Conservation (phyloP, 1,139 yeast species). For the Nakaseomyces sp. region DNA sequence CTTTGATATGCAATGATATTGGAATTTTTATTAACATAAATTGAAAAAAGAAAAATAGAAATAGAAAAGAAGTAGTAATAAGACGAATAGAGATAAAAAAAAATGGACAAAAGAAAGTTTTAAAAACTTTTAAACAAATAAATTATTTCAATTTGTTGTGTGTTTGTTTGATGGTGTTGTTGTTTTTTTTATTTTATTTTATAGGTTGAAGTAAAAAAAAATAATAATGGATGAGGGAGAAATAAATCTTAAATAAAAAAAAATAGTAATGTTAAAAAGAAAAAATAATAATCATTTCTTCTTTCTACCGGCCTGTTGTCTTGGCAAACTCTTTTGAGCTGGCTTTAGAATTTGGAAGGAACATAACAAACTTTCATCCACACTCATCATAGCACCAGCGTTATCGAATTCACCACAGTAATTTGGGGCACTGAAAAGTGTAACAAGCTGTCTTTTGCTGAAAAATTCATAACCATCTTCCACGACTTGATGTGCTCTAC, state of each 20-base stretch:
- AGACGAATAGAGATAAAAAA: background rate
- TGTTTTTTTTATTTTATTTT: background rate
- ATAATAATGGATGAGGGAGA: background rate
- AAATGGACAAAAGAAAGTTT: background rate
- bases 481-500: constrained; percentile 97
- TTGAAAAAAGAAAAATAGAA: too few species aligned
- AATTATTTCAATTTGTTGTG: background rate
- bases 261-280: background rate
- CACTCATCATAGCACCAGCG: constrained; percentile 99
- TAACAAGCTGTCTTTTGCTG: constrained; percentile 87
- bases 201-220: background rate
- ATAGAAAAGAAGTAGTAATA: background rate
- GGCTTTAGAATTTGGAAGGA: constrained; percentile 97
- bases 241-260: background rate
- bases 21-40: background rate
- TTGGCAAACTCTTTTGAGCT: constrained; percentile 61
- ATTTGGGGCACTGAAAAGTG: constrained; percentile 90
- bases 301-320: constrained; percentile 31
- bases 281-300: constrained; percentile 23
- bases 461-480: constrained; percentile 97
- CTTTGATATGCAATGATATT: background rate
- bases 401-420: constrained; percentile 97
- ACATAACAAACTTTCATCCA: constrained; percentile 89
- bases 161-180: background rate
- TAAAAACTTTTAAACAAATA: background rate